Conservation (phyloP, 139 green algal genomes). For the Auxenochlorella protothecoides region DNA sequence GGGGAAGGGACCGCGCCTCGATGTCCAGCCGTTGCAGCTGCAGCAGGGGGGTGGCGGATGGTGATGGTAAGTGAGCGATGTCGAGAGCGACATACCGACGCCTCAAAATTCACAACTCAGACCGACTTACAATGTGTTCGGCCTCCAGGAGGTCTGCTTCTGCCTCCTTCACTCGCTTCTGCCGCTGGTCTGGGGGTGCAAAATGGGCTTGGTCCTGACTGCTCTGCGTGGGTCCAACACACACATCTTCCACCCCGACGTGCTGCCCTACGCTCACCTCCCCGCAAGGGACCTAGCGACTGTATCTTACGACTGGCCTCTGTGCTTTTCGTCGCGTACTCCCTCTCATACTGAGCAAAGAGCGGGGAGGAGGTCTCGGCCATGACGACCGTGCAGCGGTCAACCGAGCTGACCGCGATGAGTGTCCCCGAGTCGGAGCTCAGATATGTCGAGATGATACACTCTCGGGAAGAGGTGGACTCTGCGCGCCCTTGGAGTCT, state of each 20-base stretch:
- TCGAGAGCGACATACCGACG: neutral
- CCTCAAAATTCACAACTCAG: neutral
- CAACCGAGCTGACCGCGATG: too few relatives aligned
- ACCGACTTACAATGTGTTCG: constrained; percentile 62
- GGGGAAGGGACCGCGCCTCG: constrained; percentile 74
- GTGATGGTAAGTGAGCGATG: neutral
- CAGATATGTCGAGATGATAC: too few relatives aligned
- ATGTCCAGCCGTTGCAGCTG: constrained; percentile 95
- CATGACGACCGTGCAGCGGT: neutral
- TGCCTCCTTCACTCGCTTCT: constrained; percentile 53
- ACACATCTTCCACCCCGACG: neutral
- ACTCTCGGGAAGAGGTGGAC: too few relatives aligned
- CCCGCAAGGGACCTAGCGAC: neutral
- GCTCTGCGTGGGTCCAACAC: neutral
- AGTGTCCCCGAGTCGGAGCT: too few relatives aligned
- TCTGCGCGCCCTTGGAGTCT: too few relatives aligned
- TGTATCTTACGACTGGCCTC: neutral
- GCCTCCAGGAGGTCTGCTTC: constrained; percentile 66
- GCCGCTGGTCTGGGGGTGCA: constrained; percentile 41
- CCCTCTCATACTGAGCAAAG: neutral
- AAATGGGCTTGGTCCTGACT: too few relatives aligned
- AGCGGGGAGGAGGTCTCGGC: neutral
- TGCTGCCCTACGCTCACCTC: neutral
- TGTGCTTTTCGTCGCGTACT: neutral
- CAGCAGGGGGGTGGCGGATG: too few relatives aligned